These are phyloP conservation scores for Colletotrichum phormii DNA, from an alignment of 2,329 filamentous ascomycete species.

Conservation along the genomic window DNA sequence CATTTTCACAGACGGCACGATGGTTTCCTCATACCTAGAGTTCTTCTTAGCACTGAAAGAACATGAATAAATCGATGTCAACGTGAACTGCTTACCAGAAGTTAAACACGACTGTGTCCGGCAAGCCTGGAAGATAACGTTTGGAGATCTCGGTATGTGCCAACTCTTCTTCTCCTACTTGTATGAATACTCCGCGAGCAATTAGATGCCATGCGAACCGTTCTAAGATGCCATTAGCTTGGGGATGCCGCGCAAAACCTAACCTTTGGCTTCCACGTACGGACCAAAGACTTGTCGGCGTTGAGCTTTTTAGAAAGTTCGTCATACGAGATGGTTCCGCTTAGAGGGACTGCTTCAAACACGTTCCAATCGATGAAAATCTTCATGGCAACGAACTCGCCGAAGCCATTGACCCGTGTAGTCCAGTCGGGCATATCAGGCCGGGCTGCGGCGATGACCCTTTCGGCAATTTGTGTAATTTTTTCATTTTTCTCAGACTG, in stretches of 20 bases:
- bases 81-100: slow-evolving; percentile 8
- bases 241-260: too few species aligned
- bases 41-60: not conserved
- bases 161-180: slow-evolving; percentile 37
- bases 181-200: slow-evolving; percentile 36
- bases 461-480: slow-evolving; percentile 16
- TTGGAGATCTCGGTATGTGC: slow-evolving; percentile 41
- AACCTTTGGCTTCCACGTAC: slow-evolving; percentile 26
- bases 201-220: slow-evolving; percentile 40
- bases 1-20: slow-evolving; percentile 40
- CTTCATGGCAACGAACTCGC: slow-evolving; percentile 28
- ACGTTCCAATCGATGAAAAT: slow-evolving; percentile 47
- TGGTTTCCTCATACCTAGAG: slow-evolving; percentile 42
- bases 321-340: slow-evolving; percentile 41
- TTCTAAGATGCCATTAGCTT: slow-evolving; percentile 17
- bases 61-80: too few species aligned
- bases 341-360: slow-evolving; percentile 46
- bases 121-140: slow-evolving; percentile 24
- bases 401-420: not conserved
- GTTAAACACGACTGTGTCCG: slow-evolving; percentile 32
- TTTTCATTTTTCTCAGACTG: slow-evolving; percentile 5
- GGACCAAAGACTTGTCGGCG: slow-evolving; percentile 43
- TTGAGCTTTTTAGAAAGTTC: slow-evolving; percentile 44
- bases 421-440: slow-evolving; percentile 24
- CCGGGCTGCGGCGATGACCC: slow-evolving; percentile 15